Conservation (phyloP, 768 basidiomycete species). For the Strobilomyces confusus region DNA sequence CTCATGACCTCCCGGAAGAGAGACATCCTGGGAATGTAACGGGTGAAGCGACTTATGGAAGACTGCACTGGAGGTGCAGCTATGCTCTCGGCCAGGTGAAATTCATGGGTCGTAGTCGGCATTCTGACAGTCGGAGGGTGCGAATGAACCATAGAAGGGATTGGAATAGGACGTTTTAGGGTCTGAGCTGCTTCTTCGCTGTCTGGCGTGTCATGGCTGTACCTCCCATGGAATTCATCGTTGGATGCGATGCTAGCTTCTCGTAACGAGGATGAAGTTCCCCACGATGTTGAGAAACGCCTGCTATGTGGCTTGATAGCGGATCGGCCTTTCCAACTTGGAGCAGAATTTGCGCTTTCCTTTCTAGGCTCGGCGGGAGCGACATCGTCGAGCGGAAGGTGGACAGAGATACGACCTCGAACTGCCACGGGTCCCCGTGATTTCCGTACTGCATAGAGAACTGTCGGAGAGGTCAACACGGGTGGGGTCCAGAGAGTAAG, state of each 20-base stretch:
- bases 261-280: constrained; percentile 1
- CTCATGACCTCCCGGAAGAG: constrained; percentile 54
- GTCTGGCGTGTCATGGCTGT: background rate
- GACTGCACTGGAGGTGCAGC: constrained; percentile 24
- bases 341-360: constrained; percentile 1
- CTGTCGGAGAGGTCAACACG: constrained; percentile 30
- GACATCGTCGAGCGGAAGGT: constrained; percentile 42
- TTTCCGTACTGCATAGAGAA: constrained; percentile 53
- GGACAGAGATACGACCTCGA: constrained; percentile 53
- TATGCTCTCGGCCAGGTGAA: constrained; percentile 5
- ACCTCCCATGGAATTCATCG: background rate
- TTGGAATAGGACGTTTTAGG: background rate
- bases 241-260: constrained; percentile 5
- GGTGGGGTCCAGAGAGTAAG: background rate
- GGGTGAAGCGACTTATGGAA: constrained; percentile 29
- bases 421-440: constrained; percentile 47
- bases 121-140: constrained; percentile 10
- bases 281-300: background rate
- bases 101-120: constrained; percentile 6
- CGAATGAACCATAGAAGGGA: constrained; percentile 5
- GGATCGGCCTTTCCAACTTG: constrained; percentile 43
- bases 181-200: constrained; percentile 1
- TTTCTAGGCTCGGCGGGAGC: background rate
- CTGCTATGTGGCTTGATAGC: constrained; percentile 24
- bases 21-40: constrained; percentile 49